A percentile compares a stretch with the other conserved stretches of the same genome.
phyloP scores from a whole-genome alignment of 768 basidiomycete species.

The Naganishia antarctica region DNA sequence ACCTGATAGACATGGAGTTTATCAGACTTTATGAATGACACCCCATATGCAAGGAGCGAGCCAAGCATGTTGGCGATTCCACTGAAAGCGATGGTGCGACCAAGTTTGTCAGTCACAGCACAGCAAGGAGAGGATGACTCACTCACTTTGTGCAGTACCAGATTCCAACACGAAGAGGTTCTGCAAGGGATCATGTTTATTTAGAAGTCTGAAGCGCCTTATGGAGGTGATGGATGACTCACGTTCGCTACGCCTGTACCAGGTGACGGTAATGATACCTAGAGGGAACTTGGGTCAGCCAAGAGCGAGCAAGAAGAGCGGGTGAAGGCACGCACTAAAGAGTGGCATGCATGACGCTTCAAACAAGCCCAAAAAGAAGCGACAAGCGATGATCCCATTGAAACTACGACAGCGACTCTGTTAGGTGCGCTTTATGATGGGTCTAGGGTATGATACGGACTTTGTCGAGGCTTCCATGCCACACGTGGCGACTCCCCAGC shows the following conservation, averaged over 20 bases:
- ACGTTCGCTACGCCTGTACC: slow-evolving; percentile 33
- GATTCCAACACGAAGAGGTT: slow-evolving; percentile 52
- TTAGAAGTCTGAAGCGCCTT: background rate
- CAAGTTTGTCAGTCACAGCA: too few species aligned
- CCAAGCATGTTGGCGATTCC: slow-evolving; percentile 53
- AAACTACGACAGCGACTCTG: slow-evolving; percentile 16
- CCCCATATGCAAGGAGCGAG: slow-evolving; percentile 52
- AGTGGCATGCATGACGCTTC: slow-evolving; percentile 38
- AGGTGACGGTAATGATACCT: slow-evolving; percentile 30
- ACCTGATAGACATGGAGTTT: slow-evolving; percentile 51
- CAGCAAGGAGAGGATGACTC: too few species aligned
- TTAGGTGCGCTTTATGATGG: background rate
- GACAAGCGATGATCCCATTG: slow-evolving; percentile 31
- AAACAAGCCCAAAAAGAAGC: slow-evolving; percentile 44
- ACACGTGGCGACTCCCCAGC: slow-evolving; percentile 31
- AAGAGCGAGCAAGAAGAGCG: background rate
- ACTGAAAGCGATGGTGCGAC: background rate
- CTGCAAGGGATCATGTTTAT: background rate
- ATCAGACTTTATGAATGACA: slow-evolving; percentile 51
- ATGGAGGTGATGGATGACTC: background rate
- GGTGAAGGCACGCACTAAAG: background rate
- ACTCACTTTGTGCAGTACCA: slow-evolving; percentile 53
- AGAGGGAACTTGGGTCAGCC: background rate
- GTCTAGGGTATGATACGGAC: slow-evolving; percentile 15
- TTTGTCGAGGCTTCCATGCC: slow-evolving; percentile 26